Evolutionary conservation across 805 yeast genomes (phyloP), one percentile per base, ranked within the genome.

Genomic region (Saturnispora serradocipensis): DNA sequence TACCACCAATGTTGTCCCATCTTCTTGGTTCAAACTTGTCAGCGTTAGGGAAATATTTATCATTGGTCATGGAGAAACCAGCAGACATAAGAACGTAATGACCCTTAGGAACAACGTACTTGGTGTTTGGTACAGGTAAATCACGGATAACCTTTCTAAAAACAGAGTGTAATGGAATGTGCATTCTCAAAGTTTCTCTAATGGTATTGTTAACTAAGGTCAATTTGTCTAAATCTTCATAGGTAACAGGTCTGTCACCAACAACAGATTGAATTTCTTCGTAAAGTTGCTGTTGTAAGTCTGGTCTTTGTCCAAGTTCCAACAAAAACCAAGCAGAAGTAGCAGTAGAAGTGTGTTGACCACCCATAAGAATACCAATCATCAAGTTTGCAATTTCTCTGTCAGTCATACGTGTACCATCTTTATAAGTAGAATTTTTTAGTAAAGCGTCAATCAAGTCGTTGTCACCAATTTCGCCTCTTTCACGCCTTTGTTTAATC

Each of bases 361-460:
- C 99, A 62, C 99, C 99, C 99, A 93, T 93, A 55, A 93, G 76
- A 51, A 93, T 85, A 68, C 98, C 99, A 69, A 93, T 91, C 67
- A 89, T 74, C 68, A 93, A 75, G 70, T 90, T 86, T 47, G 98
- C 93, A 64, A 93, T 88, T 72, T 93, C 96, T 67, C 84, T 83
- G 68, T 93, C 99, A 27, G 96, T 84, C 97, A 93, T 90, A 63
- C 77, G 76, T 46, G 83, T 82, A 61, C 99, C 99, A 66, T 93
- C 98, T 68, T 88, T 90, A 73, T 93, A 93, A 54, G 87, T 81
- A 42, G 90, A 84, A 60, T 74, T 76, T 60, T 81, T 78, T 87
- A 93, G 80, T 66, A 89, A 77, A 16, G 93, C 77, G 67, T 91
- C 98, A 59, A 93, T 82, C 66, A 93, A 77, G 68, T 93, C 99